These are phyloP conservation scores for Microglena sp. DNA, from an alignment of 139 green algal genomes.

Conservation along the genomic window DNA sequence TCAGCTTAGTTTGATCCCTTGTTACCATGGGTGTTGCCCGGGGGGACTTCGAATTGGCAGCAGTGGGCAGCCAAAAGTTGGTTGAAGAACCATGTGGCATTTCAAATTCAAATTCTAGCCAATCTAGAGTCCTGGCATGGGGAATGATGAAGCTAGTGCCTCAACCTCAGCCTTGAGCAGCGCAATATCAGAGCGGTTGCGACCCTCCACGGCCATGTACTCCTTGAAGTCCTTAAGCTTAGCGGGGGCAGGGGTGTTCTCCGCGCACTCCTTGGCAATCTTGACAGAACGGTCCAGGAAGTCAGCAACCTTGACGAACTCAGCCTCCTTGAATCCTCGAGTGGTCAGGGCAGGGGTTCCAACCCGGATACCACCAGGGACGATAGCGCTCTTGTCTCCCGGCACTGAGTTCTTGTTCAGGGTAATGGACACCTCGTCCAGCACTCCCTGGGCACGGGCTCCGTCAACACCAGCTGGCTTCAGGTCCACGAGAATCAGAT, in stretches of 20 bases:
- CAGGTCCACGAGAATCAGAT: slow-evolving; percentile 91
- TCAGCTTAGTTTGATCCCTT: no score
- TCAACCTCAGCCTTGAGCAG: slow-evolving; percentile 27
- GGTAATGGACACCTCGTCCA: no score
- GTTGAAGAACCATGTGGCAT: no score
- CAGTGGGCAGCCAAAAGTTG: no score
- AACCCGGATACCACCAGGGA: slow-evolving; percentile 89
- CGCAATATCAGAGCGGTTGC: slow-evolving; percentile 25
- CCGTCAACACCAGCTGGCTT: slow-evolving; percentile 87
- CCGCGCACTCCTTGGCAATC: slow-evolving; percentile 52
- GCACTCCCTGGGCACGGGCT: slow-evolving; percentile 70
- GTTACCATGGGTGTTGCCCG: no score
- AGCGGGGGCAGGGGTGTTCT: slow-evolving; percentile 35
- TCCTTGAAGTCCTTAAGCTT: slow-evolving; percentile 96
- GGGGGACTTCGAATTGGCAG: no score
- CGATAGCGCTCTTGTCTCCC: slow-evolving; percentile 84
- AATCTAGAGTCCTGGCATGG: slow-evolving; percentile 50
- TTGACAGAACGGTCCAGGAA: slow-evolving; percentile 62
- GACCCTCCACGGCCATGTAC: slow-evolving; percentile 35
- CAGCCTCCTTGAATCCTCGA: slow-evolving; percentile 75
- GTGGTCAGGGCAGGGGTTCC: slow-evolving; percentile 89
- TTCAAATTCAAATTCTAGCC: no score
- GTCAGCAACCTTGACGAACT: slow-evolving; percentile 71
- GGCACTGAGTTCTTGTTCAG: slow-evolving; percentile 91
- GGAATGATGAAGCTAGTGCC: slow-evolving; percentile 32